Conservation (phyloP, 2,329 filamentous ascomycete genomes). For the Aureobasidium sp. region DNA sequence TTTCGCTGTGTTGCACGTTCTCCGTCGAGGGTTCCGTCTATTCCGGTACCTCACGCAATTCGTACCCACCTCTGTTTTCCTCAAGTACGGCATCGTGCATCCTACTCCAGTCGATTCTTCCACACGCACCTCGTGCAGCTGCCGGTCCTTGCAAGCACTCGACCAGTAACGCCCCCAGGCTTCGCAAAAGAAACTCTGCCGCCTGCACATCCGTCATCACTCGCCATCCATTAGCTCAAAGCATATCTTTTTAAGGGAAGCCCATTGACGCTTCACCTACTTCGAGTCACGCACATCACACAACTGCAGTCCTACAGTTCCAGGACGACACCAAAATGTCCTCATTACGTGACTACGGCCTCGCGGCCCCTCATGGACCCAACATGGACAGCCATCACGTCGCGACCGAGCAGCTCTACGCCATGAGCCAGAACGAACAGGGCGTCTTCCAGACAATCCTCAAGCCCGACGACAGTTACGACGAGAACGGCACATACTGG, state of each 20-base stretch:
- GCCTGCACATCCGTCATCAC: constrained; percentile 5
- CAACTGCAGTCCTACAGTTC: neutral
- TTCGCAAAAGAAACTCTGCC: neutral
- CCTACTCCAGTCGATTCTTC: constrained; percentile 3
- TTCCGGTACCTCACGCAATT: neutral
- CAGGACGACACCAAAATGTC: constrained; percentile 16
- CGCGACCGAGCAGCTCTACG: constrained; percentile 32
- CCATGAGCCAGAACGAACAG: constrained; percentile 50
- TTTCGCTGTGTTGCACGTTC: constrained; percentile 8
- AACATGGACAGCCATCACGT: constrained; percentile 37
- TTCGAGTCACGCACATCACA: neutral
- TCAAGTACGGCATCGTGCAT: constrained; percentile 12
- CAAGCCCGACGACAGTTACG: constrained; percentile 82
- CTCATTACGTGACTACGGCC: constrained; percentile 39
- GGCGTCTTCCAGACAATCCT: constrained; percentile 69
- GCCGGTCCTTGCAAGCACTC: neutral
- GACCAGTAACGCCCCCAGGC: neutral
- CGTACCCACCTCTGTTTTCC: neutral
- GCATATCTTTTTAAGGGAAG: constrained; percentile 1
- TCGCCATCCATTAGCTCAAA: neutral
- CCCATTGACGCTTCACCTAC: neutral
- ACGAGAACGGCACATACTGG: constrained; percentile 79
- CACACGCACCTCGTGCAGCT: constrained; percentile 8
- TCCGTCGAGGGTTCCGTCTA: constrained; percentile 5
- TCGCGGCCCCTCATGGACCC: constrained; percentile 40